Evolutionary conservation across 176 grass and related monocot genomes (phyloP), one percentile per base, ranked within the genome.

Genomic region (Cenchrus purpureus): DNA sequence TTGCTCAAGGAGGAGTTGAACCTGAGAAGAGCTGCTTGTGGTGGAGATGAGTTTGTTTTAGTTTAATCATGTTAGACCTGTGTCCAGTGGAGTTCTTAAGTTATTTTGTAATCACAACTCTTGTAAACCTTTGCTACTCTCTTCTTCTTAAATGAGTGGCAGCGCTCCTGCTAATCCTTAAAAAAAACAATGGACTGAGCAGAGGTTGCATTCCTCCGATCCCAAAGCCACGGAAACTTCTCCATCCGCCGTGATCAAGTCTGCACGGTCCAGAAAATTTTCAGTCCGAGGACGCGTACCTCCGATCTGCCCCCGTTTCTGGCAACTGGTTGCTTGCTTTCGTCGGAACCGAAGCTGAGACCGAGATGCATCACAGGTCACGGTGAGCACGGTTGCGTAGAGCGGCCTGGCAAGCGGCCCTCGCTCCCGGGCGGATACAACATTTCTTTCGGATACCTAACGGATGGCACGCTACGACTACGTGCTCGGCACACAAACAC

Each of bases 401-500:
- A 10, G 13, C 48, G 12, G 10, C 66, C 57, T 57, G 66, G 54
- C 56, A 73, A 64, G 66, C n/a, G 52, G 49, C 22, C 52, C 67
- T 54, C 44, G 74, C 73, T 53, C 45, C 81, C 74, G 16, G 86
- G 43, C 59, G 22, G 81, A 84, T 88, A 40, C 74, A 48, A 3
- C 81, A 25, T 84, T 73, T 88, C 87, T 79, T 73, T 79, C 87
- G 42, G 14, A 34, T 73, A 61, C 80, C 80, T 62, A 73, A 50
- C 80, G n/a, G 37, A 68, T 49, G 53, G 19, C 55, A 61, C 54
- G 68, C 50, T 71, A 31, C 72, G 72, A 54, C 50, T 71, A 31
- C 72, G 72, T 74, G 17, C 48, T 9, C 14, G 48, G n/a, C 11
- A 65, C 77, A 65, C 59, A 79, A 29, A 6, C 12, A 7, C 25